These are phyloP conservation scores for Epichloe baconii DNA, from an alignment of 2,329 filamentous ascomycete genomes.

Conservation along the genomic window DNA sequence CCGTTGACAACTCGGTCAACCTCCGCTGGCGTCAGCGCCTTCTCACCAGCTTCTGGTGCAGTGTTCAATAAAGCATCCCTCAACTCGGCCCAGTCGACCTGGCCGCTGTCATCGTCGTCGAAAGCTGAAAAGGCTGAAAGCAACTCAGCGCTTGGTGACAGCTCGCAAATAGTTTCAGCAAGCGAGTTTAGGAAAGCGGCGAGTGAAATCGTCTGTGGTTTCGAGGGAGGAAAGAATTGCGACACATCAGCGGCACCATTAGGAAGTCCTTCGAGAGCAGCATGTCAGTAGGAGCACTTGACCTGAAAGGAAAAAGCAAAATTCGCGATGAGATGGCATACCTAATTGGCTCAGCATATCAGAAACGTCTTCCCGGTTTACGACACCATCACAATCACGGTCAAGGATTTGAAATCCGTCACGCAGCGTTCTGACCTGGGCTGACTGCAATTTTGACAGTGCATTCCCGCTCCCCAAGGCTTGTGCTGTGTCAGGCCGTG, in stretches of 20 bases:
- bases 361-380: conserved; percentile 70
- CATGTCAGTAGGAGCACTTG: not conserved
- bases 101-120: conserved; percentile 88
- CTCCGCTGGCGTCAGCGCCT: conserved; percentile 53
- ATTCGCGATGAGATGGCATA: conserved; percentile 20
- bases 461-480: conserved; percentile 35
- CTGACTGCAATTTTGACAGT: conserved; percentile 61
- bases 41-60: conserved; percentile 59
- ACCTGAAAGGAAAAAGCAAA: not conserved
- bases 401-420: conserved; percentile 93
- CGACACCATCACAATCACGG: conserved; percentile 69
- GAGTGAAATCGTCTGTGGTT: conserved; percentile 63
- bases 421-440: conserved; percentile 75
- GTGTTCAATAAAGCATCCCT: conserved; percentile 74
- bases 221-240: conserved; percentile 66
- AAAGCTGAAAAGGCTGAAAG: conserved; percentile 88
- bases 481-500: conserved; percentile 19
- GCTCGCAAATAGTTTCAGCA: conserved; percentile 55
- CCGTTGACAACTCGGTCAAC: conserved; percentile 79
- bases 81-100: conserved; percentile 73
- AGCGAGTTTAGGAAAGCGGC: conserved; percentile 77
- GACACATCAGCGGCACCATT: conserved; percentile 58
- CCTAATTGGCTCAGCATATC: conserved; percentile 81
- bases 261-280: conserved; percentile 48
- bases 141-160: conserved; percentile 70